These are phyloP conservation scores for Epichloe scottii DNA, from an alignment of 2,329 filamentous ascomycete species.

Conservation along the genomic window DNA sequence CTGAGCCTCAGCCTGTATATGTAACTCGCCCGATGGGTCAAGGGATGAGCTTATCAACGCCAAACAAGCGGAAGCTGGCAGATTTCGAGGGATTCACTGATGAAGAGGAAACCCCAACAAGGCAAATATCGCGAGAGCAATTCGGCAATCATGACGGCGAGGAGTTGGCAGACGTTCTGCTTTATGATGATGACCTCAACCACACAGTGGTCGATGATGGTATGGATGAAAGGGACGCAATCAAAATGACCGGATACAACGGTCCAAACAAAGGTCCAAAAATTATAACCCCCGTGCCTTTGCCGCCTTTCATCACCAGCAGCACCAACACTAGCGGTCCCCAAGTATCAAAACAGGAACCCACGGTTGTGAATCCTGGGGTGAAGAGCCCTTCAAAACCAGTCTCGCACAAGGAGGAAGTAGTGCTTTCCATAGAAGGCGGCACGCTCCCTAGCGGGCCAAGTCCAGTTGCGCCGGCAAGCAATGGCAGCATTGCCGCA, in stretches of 20 bases:
- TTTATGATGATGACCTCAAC: neutral
- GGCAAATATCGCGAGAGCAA: conserved; percentile 15
- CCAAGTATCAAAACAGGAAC: neutral
- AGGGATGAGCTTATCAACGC: conserved; percentile 24
- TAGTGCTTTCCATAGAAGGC: conserved; percentile 3
- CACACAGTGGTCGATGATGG: conserved; percentile 2
- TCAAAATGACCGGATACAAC: neutral
- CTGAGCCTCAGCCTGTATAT: conserved; percentile 9
- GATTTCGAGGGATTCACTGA: conserved; percentile 20
- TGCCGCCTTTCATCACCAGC: neutral
- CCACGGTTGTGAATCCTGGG: neutral
- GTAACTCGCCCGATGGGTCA: conserved; percentile 15
- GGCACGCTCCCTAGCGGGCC: neutral
- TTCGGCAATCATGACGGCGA: conserved; percentile 4
- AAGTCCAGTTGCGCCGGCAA: neutral
- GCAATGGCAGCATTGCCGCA: neutral
- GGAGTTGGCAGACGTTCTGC: neutral
- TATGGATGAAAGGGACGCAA: neutral
- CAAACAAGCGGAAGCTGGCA: conserved; percentile 19
- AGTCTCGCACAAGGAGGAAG: neutral
- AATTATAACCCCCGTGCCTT: conserved; percentile 3
- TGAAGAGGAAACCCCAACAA: conserved; percentile 17
- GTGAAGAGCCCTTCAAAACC: neutral
- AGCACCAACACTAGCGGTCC: neutral
- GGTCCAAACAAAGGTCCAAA: neutral